These are phyloP conservation scores for Eucalyptus viminalis DNA, from an alignment of 345 rosid species.

Conservation along the genomic window DNA sequence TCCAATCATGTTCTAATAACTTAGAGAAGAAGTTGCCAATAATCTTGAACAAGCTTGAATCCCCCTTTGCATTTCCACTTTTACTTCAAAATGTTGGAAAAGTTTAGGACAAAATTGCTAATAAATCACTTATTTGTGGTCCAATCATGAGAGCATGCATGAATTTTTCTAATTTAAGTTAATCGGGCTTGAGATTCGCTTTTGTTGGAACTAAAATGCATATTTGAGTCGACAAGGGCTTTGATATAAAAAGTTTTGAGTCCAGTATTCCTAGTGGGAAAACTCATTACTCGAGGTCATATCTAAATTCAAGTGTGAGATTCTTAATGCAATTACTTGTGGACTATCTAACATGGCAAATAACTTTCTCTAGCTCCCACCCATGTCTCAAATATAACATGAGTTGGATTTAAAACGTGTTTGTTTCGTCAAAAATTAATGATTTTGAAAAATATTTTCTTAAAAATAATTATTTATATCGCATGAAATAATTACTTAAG, in stretches of 20 bases:
- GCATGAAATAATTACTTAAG: too few species aligned
- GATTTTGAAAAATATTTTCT: neutral
- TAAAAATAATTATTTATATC: too few species aligned
- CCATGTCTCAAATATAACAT: neutral
- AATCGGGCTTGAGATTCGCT: neutral
- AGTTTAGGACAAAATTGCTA: too few species aligned
- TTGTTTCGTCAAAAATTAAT: too few species aligned
- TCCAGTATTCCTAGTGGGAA: accelerated
- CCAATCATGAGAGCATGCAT: neutral
- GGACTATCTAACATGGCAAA: neutral
- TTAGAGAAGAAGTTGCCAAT: too few species aligned
- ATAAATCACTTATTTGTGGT: too few species aligned
- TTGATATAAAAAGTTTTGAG: neutral
- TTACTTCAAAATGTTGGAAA: too few species aligned
- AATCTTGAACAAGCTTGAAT: too few species aligned
- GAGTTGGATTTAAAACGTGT: neutral
- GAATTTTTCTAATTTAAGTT: neutral
- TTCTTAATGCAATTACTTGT: neutral
- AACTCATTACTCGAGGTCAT: accelerated
- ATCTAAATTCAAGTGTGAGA: neutral
- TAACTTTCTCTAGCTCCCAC: neutral
- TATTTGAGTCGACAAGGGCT: accelerated
- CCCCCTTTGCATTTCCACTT: too few species aligned
- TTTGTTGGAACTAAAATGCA: neutral
- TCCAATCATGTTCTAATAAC: neutral